A percentile compares a stretch with the other conserved stretches of the same genome.
These are phyloP conservation scores for Trametes cubensis DNA, from an alignment of 768 basidiomycete genomes.

Conservation along the genomic window DNA sequence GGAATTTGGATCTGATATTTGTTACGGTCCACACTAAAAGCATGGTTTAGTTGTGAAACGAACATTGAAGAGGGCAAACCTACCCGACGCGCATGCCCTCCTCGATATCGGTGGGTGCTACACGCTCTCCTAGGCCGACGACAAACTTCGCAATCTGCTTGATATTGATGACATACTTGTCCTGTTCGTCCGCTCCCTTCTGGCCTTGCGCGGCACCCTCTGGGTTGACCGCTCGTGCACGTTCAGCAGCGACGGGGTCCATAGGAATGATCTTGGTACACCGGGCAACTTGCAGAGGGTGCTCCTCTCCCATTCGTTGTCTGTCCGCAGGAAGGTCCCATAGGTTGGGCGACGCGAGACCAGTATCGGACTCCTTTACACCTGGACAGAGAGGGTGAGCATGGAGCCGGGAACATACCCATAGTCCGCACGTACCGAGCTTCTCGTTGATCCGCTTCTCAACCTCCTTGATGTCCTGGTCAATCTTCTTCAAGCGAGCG, in stretches of 20 bases:
- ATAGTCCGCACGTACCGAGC: constrained; percentile 59
- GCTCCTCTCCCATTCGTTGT: constrained; percentile 88
- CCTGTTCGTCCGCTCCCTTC: constrained; percentile 98
- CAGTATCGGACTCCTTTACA: constrained; percentile 98
- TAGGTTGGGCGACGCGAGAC: constrained; percentile 92
- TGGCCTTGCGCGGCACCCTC: constrained; percentile 78
- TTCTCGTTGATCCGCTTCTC: constrained; percentile 98
- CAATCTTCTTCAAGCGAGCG: constrained; percentile 80
- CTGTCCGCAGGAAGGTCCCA: constrained; percentile 97
- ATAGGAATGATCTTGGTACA: constrained; percentile 98
- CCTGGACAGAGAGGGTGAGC: constrained; percentile 46
- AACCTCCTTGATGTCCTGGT: constrained; percentile 91
- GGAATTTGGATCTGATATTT: constrained; percentile 99
- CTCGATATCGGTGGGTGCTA: constrained; percentile 97
- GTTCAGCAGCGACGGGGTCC: constrained; percentile 73
- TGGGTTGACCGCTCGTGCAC: constrained; percentile 78
- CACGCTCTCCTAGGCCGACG: constrained; percentile 93
- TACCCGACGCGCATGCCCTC: constrained; percentile 99
- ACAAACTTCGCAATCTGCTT: constrained; percentile 99
- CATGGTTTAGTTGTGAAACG: not conserved
- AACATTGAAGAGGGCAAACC: constrained; percentile 34
- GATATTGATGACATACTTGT: constrained; percentile 99
- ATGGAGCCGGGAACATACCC: not conserved
- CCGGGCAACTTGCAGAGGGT: constrained; percentile 93
- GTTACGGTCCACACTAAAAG: constrained; percentile 82